Base-by-base conservation (phyloP, 2,329 filamentous ascomycete species). In the Thelonectria blattea region DNA sequence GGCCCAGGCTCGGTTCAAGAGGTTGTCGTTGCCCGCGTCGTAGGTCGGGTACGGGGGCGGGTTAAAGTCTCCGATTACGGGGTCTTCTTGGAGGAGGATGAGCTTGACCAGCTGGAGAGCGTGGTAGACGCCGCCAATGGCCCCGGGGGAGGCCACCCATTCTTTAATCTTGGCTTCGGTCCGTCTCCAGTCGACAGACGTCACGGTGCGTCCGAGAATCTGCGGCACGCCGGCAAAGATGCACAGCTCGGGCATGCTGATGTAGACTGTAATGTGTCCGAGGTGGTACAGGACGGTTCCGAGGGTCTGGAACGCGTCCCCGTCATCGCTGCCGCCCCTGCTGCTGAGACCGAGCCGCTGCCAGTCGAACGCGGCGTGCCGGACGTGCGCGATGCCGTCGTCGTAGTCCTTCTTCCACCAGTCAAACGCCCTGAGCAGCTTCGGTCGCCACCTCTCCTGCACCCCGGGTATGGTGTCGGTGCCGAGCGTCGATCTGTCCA, bases 391-490 rank as follows among this genome's bases (percentile, higher is more conserved):
- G 41, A 71, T 63, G 3, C 69, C 69, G 24, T 71, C 68, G 14
- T 71, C 69, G 9, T 71, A 71, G 45, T 71, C 69, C 20, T 71
- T 70, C 51, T 71, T 71, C 69, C 69, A 71, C 69, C 69, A 71
- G 52, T 71, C 69, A 55, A 71, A 71, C 3, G 69, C 69, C 12
- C 69, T 48, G 7, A 71, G 48, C 10, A 71, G 22, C 39, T 71
- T 71, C 2, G 69, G 69, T 3, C 69, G 67, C 69, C 69, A 71
- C 45, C 69, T 63, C 32, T 71, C 69, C 48, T 71, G 69, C 8
- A 71, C 67, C 20, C 67, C 69, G 3, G 68, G 63, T 41, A 71
- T 65, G 1, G 69, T 70, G 15, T 71, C 69, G 0, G 64, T 60
- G 0, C 68, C 69, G 1, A 71, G 67, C 1, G 69, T 71, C 15